Evolutionary conservation across 371 early-diverging fungal species (phyloP).

Genomic region (Batrachochytrium dendrobatidis): DNA sequence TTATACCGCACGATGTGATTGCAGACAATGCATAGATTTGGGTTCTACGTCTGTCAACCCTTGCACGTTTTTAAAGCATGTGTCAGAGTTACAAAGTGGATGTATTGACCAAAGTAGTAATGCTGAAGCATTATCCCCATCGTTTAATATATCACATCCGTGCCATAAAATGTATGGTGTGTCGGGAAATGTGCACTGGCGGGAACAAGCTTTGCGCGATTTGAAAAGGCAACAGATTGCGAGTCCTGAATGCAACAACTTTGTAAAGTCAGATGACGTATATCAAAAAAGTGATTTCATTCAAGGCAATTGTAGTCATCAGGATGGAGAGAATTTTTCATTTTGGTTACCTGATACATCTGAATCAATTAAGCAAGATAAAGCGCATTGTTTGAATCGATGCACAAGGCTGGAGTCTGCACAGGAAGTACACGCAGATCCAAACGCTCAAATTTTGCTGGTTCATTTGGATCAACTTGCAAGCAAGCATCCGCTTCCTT

Average conservation of each 20-base stretch:
- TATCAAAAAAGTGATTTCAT: no score
- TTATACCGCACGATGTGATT: neutral
- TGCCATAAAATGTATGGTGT: slow-evolving; percentile 4
- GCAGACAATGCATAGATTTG: slow-evolving; percentile 1
- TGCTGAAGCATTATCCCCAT: neutral
- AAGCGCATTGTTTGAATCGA: neutral
- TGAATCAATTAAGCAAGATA: no score
- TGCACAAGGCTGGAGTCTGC: neutral
- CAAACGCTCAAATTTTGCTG: neutral
- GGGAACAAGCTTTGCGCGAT: neutral
- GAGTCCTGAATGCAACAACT: neutral
- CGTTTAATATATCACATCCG: slow-evolving; percentile 4
- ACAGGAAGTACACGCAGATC: neutral
- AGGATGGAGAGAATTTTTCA: no score
- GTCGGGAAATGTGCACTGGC: slow-evolving; percentile 5
- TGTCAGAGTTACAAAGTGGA: neutral
- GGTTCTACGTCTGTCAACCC: neutral
- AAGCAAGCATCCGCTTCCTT: neutral
- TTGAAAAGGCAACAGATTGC: neutral
- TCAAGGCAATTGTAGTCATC: no score
- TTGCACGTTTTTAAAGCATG: neutral
- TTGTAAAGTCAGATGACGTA: no score
- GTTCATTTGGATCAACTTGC: neutral
- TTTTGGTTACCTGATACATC: no score
- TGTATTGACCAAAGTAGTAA: neutral